Evolutionary conservation across 1,139 yeast species (phyloP).

Genomic region (Pichia terricola): DNA sequence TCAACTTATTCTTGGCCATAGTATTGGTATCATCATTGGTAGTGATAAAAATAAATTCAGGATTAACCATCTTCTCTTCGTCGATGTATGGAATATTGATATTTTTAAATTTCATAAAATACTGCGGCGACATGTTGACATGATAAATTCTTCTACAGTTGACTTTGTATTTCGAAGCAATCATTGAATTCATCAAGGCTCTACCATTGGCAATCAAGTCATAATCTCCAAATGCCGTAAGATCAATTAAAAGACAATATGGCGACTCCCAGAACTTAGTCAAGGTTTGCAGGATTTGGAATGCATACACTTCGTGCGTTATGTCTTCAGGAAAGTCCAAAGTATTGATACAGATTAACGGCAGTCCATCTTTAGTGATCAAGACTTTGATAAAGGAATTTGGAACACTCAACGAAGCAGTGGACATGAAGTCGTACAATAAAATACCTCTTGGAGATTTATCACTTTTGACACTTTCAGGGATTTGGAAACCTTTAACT

Average conservation of each 20-base stretch:
- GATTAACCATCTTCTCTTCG: slow-evolving; percentile 5
- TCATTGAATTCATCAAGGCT: slow-evolving; percentile 29
- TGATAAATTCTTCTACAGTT: slow-evolving; percentile 52
- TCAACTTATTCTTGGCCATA: slow-evolving; percentile 42
- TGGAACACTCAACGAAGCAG: slow-evolving; percentile 49
- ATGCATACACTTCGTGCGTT: slow-evolving; percentile 50
- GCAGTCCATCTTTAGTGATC: slow-evolving; percentile 64
- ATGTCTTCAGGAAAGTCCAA: slow-evolving; percentile 30
- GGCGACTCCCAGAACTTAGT: slow-evolving; percentile 68
- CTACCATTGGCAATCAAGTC: slow-evolving; percentile 20
- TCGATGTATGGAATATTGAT: slow-evolving; percentile 1
- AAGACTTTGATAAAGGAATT: slow-evolving; percentile 49
- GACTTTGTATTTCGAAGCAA: slow-evolving; percentile 38
- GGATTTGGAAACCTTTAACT: slow-evolving; percentile 43
- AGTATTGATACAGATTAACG: slow-evolving; percentile 51
- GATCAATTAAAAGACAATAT: slow-evolving; percentile 56
- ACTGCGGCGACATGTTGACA: slow-evolving; percentile 44
- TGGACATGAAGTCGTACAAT: slow-evolving; percentile 66
- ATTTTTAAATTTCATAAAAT: slow-evolving; percentile 23
- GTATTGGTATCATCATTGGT: slow-evolving; percentile 37
- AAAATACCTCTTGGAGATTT: slow-evolving; percentile 38
- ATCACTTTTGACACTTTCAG: slow-evolving; percentile 39
- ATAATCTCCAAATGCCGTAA: slow-evolving; percentile 46
- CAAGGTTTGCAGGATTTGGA: slow-evolving; percentile 56
- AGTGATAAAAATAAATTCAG: slow-evolving; percentile 19